These are phyloP conservation scores for Coemansia sp. DNA, from an alignment of 192 early-diverging fungal species.

Conservation along the genomic window DNA sequence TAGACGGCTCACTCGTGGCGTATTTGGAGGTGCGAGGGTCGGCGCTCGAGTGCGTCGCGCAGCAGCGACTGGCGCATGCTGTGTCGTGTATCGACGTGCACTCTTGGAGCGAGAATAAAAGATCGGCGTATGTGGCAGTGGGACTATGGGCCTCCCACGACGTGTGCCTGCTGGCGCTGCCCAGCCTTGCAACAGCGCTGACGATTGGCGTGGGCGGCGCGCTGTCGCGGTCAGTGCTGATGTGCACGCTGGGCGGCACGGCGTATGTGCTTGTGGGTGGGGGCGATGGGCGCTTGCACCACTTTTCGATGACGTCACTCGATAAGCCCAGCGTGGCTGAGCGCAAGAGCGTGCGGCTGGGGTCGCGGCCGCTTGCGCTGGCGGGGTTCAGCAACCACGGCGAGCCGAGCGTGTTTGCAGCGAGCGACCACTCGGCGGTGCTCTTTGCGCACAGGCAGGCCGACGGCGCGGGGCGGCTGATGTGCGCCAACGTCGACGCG, in stretches of 20 bases:
- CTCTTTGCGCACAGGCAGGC: constrained; percentile 43
- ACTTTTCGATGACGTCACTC: background rate
- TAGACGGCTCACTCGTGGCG: constrained; percentile 59
- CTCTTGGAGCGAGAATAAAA: constrained; percentile 32
- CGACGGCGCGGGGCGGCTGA: constrained; percentile 61
- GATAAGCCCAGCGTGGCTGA: constrained; percentile 15
- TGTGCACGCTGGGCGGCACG: constrained; percentile 64
- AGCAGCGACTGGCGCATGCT: constrained; percentile 62
- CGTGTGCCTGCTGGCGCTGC: constrained; percentile 64
- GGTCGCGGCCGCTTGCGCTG: constrained; percentile 74
- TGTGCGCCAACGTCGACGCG: constrained; percentile 83
- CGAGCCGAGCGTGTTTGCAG: constrained; percentile 70
- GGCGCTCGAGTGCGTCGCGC: constrained; percentile 30
- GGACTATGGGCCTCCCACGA: constrained; percentile 75
- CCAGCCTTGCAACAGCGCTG: constrained; percentile 56
- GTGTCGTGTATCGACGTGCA: constrained; percentile 77
- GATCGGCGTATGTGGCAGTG: constrained; percentile 62
- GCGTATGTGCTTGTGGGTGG: constrained; percentile 77
- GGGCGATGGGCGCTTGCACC: constrained; percentile 72
- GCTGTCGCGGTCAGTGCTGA: constrained; percentile 71
- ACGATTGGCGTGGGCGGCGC: constrained; percentile 34
- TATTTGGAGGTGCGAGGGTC: constrained; percentile 61
- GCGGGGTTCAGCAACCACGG: constrained; percentile 51
- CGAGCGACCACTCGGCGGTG: constrained; percentile 83
- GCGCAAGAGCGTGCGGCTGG: constrained; percentile 73